These are phyloP conservation scores for Hyphodiscus hymeniophilus DNA, from an alignment of 495 filamentous ascomycete species.

Conservation along the genomic window DNA sequence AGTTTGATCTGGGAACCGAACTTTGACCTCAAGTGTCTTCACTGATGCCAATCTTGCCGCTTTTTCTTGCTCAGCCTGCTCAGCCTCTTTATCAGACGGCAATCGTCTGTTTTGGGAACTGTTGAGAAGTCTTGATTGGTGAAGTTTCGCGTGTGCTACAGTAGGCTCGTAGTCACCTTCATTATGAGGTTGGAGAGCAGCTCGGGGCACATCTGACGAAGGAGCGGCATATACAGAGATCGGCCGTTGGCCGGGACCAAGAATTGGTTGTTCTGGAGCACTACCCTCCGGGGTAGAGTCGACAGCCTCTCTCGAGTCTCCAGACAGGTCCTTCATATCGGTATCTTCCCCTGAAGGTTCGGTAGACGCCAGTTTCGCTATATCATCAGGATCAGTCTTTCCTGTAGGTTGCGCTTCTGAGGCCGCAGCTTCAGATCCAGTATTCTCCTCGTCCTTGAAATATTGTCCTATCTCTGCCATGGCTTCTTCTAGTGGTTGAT, in stretches of 20 bases:
- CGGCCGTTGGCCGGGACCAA: conserved; percentile 35
- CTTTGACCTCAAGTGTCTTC: conserved; percentile 62
- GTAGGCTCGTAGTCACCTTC: conserved; percentile 76
- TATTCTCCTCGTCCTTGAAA: conserved; percentile 20
- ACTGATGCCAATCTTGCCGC: conserved; percentile 54
- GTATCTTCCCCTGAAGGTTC: conserved; percentile 1
- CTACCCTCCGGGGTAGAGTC: neutral
- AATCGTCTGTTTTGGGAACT: conserved; percentile 60
- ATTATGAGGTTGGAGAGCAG: conserved; percentile 53
- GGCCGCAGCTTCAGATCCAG: neutral
- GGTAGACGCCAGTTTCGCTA: conserved; percentile 6
- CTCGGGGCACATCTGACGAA: conserved; percentile 59
- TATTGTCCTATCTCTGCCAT: conserved; percentile 60
- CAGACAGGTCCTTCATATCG: conserved; percentile 1
- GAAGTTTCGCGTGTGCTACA: conserved; percentile 73
- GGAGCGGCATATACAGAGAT: conserved; percentile 73
- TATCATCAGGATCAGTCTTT: neutral
- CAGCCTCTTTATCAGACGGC: conserved; percentile 58
- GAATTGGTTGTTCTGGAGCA: neutral
- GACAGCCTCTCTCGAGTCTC: neutral
- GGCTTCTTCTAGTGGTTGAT: conserved; percentile 75
- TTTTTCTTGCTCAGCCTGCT: conserved; percentile 46
- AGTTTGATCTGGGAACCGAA: conserved; percentile 82
- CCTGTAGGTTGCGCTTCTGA: neutral
- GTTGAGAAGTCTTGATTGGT: conserved; percentile 63